Base-by-base conservation (phyloP, 768 basidiomycete species). In the Lentinula edodes region DNA sequence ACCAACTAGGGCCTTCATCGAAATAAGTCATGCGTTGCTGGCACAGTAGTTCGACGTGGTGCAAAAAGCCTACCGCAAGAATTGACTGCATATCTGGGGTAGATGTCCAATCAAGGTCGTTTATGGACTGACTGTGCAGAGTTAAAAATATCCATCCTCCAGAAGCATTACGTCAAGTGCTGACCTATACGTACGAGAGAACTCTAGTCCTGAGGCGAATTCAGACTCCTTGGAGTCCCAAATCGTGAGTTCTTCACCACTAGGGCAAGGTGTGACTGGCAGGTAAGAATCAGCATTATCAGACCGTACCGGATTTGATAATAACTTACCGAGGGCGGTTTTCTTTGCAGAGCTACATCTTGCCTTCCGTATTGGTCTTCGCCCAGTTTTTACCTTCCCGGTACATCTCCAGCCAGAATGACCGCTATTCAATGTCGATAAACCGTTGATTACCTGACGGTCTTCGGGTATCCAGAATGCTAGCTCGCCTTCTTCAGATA, bases 221-320 rank as follows among this genome's bases (percentile, higher is more conserved):
- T 96, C 92, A 16, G 91, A 95, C 72, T 91, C 91, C 56, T 89
- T 89, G 0, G 95, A 97, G 72, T 98, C 94, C 96, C 96, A 98
- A 16, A 98, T 93, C 0, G 93, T 94, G 51, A 98, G 73, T 69
- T 95, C 93, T 62, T 90, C 81, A 0, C 88, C 89, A 18, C 83
- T 81, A 0, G 78, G 67, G 15, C 75, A 71, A 5, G 80, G 75
- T 13, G 88, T 84, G 63, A 93, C 92, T 94, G 48, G 18, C 50
- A 48, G 28, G 54, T 52, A 41, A 61, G 55, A 23, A 66, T 61
- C 57, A 57, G 61, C 56, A 64, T 55, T 36, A 57, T 6, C 28
- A 23, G 13, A 52, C 51, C 23, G 35, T 8, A 20, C 16, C 20
- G 38, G 13, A 4, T 34, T n/a, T 13, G 16, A 38, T 38, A 28